Evolutionary conservation across 768 basidiomycete species (phyloP), one percentile per base, ranked within the genome.

Genomic region (Termitomyces sp.): DNA sequence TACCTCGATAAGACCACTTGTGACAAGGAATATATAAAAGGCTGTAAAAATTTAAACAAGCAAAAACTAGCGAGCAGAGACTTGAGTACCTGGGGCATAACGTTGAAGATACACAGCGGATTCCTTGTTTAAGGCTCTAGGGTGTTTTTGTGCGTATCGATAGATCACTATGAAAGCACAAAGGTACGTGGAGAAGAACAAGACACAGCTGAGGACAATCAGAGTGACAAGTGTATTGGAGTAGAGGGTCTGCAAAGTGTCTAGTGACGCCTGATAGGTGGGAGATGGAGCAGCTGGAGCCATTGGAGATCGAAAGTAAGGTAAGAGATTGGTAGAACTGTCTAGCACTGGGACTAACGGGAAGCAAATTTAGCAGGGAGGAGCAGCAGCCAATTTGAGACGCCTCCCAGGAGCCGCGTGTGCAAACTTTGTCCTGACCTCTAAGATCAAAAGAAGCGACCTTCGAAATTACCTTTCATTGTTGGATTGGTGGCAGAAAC

Each of bases 21-120:
- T 69, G 10, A 86, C 76, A 43, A 86, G 57, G 59, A 84, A 79
- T 32, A 77, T 68, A 67, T 85, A 86, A 55, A 77, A 74, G 51
- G 73, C 36, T 56, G 16, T 5, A 43, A 2, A 4, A 30, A 41
- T 10, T 43, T 1, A 54, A 30, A 32, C n/a, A 32, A 14, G 28
- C 28, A 20, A 20, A 13, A 54, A 4, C n/a, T 43, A 30, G n/a
- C 3, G 18, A 13, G 16, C 18, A 0, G 18, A 32, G 35, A 72
- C 78, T 61, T 67, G 18, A 41, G 8, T 43, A 83, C 85, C 70
- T 63, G 85, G 82, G 9, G 79, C 79, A 65, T 80, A 86, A 61
- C 76, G 75, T 64, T 80, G 79, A 40, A 81, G 65, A 43, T 69
- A 70, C 33, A 78, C 68, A 3, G 82, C 79, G 46, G 78, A 78